Percentiles rank a stretch among this genome's conserved stretches.
phyloP scores from a whole-genome alignment of 2,329 filamentous ascomycete genomes.

The Alternaria postmessia region DNA sequence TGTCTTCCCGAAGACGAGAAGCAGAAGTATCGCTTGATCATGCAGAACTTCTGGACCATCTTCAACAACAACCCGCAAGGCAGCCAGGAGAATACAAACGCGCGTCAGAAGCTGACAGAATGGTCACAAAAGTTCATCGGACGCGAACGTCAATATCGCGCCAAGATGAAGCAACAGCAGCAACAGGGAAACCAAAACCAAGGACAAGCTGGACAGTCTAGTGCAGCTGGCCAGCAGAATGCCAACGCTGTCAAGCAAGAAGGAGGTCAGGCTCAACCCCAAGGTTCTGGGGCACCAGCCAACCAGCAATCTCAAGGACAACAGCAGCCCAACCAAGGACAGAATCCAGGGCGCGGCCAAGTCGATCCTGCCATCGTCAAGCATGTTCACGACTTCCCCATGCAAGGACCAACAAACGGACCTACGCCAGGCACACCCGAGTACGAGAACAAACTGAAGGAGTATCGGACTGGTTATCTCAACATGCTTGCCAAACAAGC shows the following conservation, averaged over 20 bases:
- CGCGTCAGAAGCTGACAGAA: constrained; percentile 60
- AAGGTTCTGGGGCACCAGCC: constrained; percentile 9
- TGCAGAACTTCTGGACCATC: constrained; percentile 63
- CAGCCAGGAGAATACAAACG: constrained; percentile 59
- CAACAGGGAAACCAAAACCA: constrained; percentile 30
- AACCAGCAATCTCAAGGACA: constrained; percentile 22
- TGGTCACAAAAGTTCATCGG: constrained; percentile 62
- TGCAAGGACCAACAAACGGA: constrained; percentile 39
- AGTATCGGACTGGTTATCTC: constrained; percentile 46
- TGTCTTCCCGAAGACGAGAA: constrained; percentile 63
- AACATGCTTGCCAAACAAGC: constrained; percentile 47
- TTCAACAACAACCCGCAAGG: constrained; percentile 59
- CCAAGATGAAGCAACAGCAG: constrained; percentile 46
- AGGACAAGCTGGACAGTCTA: constrained; percentile 32
- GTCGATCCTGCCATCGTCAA: constrained; percentile 47
- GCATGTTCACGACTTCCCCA: constrained; percentile 49
- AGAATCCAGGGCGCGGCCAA: constrained; percentile 15
- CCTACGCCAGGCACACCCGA: constrained; percentile 46
- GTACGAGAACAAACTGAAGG: constrained; percentile 47
- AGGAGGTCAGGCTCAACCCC: constrained; percentile 18
- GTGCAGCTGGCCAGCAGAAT: constrained; percentile 41
- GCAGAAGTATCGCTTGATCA: constrained; percentile 62
- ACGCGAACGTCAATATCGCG: constrained; percentile 53
- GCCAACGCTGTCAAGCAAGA: constrained; percentile 37
- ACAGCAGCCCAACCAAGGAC: constrained; percentile 20